Conservation (phyloP, 345 rosid genomes). For the Mangifera indica region DNA sequence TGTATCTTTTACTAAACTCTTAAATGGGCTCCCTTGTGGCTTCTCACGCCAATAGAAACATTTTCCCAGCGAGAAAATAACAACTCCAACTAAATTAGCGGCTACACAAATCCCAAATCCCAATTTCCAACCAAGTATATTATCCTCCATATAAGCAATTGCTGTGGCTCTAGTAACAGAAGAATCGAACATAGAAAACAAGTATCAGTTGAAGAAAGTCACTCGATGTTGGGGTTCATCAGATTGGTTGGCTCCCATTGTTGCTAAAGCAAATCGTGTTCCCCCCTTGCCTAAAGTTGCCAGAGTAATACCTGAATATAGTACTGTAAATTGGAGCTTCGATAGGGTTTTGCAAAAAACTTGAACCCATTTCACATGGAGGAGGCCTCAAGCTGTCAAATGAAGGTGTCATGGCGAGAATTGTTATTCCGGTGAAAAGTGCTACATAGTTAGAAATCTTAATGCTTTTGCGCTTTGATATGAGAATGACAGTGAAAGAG, state of each 20-base stretch:
- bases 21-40: constrained; percentile 28
- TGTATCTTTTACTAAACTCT: not conserved
- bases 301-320: constrained; percentile 23
- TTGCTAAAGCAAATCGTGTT: constrained; percentile 16
- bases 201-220: constrained; percentile 33
- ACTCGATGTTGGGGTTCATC: not conserved
- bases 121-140: constrained; percentile 27
- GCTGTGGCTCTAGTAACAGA: constrained; percentile 14
- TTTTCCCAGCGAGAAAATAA: constrained; percentile 6
- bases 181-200: constrained; percentile 8
- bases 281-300: constrained; percentile 20
- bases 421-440: constrained; percentile 9
- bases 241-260: constrained; percentile 30
- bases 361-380: constrained; percentile 8
- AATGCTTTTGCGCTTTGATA: too few species aligned
- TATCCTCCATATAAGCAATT: constrained; percentile 25
- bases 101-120: constrained; percentile 24
- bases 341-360: constrained; percentile 17
- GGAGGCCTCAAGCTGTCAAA: constrained; percentile 24
- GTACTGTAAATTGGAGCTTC: constrained; percentile 15
- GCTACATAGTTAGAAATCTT: too few species aligned
- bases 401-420: constrained; percentile 22
- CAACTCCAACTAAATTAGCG: constrained; percentile 9
- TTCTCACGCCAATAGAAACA: constrained; percentile 17
- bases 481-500: too few species aligned